These are phyloP conservation scores for Somion occarium DNA, from an alignment of 1,284 basidiomycete genomes.

Conservation along the genomic window DNA sequence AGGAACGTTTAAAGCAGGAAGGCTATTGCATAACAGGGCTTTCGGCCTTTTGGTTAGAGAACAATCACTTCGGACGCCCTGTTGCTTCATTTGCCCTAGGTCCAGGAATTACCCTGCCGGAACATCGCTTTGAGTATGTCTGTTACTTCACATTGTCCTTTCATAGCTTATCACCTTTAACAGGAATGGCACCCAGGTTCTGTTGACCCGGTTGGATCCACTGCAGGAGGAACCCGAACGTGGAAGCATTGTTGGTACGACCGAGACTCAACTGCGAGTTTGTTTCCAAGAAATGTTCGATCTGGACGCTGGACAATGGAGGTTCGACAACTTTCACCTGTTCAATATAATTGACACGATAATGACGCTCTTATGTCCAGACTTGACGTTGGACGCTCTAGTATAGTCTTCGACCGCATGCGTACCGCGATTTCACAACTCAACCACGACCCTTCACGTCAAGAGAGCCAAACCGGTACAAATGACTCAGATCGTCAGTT, in stretches of 20 bases:
- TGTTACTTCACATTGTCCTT: conserved; percentile 5
- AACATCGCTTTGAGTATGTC: conserved; percentile 60
- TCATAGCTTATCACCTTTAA: neutral
- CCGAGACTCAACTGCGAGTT: conserved; percentile 48
- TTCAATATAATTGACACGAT: too few species aligned
- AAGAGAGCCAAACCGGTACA: conserved; percentile 30
- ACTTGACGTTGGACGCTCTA: conserved; percentile 68
- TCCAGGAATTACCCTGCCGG: conserved; percentile 49
- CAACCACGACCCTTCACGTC: conserved; percentile 47
- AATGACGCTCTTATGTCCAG: conserved; percentile 24
- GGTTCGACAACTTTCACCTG: conserved; percentile 29
- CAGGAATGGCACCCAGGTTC: conserved; percentile 62
- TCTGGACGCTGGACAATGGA: conserved; percentile 47
- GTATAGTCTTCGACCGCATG: conserved; percentile 69
- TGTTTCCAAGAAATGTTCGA: conserved; percentile 53
- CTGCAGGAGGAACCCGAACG: conserved; percentile 43
- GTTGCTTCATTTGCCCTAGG: conserved; percentile 58
- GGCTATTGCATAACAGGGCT: conserved; percentile 68
- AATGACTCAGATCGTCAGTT: conserved; percentile 36
- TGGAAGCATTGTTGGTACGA: conserved; percentile 52
- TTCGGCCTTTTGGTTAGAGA: conserved; percentile 59
- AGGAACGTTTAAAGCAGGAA: conserved; percentile 53
- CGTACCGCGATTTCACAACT: conserved; percentile 59
- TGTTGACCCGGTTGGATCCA: conserved; percentile 62
- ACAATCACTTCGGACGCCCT: conserved; percentile 54